A percentile compares a stretch with the other conserved stretches of the same genome.
Evolutionary conservation across 495 filamentous ascomycete species (phyloP).

Genomic region (Jackrogersella minutella): DNA sequence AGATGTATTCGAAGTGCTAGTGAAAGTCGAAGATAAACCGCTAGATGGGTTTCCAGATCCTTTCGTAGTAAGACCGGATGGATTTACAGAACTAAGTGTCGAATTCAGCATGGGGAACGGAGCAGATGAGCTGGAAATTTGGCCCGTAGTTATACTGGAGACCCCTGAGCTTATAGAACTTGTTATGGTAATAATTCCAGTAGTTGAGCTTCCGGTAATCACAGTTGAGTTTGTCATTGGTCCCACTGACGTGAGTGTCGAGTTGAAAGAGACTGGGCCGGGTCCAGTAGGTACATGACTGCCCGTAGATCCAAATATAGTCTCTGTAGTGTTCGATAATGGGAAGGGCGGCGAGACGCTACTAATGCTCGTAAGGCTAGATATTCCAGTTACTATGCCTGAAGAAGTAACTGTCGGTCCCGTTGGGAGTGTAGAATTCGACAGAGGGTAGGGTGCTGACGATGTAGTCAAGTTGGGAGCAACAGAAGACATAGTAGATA

Average conservation of each 20-base stretch:
- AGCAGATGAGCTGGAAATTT: slow-evolving; percentile 8
- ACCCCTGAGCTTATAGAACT: slow-evolving; percentile 7
- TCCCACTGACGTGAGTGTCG: neutral
- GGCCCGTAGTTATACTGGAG: slow-evolving; percentile 4
- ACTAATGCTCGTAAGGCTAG: neutral
- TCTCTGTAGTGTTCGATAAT: slow-evolving; percentile 33
- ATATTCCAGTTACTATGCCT: neutral
- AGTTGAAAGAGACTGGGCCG: slow-evolving; percentile 21
- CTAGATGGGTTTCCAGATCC: slow-evolving; percentile 8
- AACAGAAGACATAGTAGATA: slow-evolving; percentile 1
- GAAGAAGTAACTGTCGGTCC: slow-evolving; percentile 17
- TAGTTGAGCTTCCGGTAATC: neutral
- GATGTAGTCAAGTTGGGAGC: slow-evolving; percentile 9
- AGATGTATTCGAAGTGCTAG: neutral
- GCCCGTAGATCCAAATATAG: slow-evolving; percentile 11
- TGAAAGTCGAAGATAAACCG: neutral
- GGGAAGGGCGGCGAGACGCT: slow-evolving; percentile 33
- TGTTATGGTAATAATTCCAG: neutral
- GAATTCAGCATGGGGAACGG: slow-evolving; percentile 42
- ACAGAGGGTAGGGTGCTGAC: slow-evolving; percentile 21
- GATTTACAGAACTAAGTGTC: slow-evolving; percentile 3
- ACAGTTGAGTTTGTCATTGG: slow-evolving; percentile 10
- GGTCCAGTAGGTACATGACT: slow-evolving; percentile 24
- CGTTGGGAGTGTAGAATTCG: slow-evolving; percentile 32
- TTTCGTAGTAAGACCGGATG: slow-evolving; percentile 1